Evolutionary conservation across 768 basidiomycete species (phyloP).

Genomic region (Brasilioporus rufonigricans): DNA sequence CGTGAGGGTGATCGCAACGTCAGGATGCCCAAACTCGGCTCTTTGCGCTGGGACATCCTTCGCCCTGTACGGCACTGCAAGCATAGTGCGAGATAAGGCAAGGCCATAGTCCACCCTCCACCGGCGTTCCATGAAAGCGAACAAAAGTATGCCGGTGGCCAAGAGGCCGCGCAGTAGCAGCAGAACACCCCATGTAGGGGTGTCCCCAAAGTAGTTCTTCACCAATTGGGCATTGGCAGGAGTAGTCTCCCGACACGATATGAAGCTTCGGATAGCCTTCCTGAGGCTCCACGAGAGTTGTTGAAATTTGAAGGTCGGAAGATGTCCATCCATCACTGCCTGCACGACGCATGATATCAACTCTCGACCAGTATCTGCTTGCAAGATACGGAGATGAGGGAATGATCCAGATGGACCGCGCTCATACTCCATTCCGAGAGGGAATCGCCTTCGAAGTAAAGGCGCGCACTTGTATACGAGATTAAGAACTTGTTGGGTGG

Average conservation of each 20-base stretch:
- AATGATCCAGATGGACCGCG: not conserved
- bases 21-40: not conserved
- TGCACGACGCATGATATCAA: conserved; percentile 8
- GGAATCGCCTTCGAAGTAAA: not conserved
- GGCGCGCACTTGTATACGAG: not conserved
- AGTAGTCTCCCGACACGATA: conserved; percentile 12
- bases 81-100: not conserved
- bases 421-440: not conserved
- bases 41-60: not conserved
- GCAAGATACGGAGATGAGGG: conserved; percentile 8
- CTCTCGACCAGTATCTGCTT: conserved; percentile 6
- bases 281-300: not conserved
- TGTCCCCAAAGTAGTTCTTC: not conserved
- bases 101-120: not conserved
- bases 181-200: not conserved
- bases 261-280: conserved; percentile 18
- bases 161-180: not conserved
- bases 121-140: not conserved
- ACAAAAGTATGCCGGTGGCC: not conserved
- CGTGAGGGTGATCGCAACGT: not conserved
- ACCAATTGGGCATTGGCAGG: not conserved
- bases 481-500: not conserved
- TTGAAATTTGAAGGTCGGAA: conserved; percentile 17
- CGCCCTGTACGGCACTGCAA: not conserved
- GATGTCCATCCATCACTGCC: conserved; percentile 10